Evolutionary conservation across 1,139 yeast genomes (phyloP).

Genomic region (Lodderomyces pseudojiufengensis): DNA sequence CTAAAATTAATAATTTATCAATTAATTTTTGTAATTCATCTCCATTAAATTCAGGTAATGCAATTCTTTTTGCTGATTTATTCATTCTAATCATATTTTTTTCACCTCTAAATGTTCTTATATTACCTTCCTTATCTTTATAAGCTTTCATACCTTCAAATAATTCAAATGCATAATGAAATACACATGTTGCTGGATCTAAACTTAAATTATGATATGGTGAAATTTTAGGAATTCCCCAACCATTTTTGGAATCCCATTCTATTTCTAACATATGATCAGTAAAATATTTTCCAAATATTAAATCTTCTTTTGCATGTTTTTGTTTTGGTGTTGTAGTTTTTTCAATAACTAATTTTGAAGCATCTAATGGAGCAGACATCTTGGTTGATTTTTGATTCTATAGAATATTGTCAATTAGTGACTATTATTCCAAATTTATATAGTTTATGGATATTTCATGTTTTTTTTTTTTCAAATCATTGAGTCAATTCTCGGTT

Average conservation of each 20-base stretch:
- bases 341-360: constrained; percentile 58
- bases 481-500: constrained; percentile 3
- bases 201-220: constrained; percentile 75
- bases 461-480: not conserved
- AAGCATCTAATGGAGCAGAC: constrained; percentile 52
- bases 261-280: constrained; percentile 87
- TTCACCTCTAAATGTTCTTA: constrained; percentile 86
- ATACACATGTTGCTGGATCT: constrained; percentile 85
- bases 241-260: constrained; percentile 75
- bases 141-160: constrained; percentile 98
- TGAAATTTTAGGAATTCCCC: constrained; percentile 81
- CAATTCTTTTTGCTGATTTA: constrained; percentile 79
- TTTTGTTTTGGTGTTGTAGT: constrained; percentile 60
- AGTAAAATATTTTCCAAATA: constrained; percentile 84
- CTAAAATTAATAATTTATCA: constrained; percentile 69
- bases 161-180: constrained; percentile 92
- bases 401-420: no score
- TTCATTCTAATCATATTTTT: constrained; percentile 91
- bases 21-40: constrained; percentile 73
- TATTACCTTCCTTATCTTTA: constrained; percentile 60
- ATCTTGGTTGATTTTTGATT: not conserved
- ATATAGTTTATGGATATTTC: no score
- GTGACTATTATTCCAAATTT: no score
- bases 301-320: constrained; percentile 70
- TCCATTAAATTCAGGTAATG: constrained; percentile 78